phyloP scores from a whole-genome alignment of 2,329 filamentous ascomycete genomes.

The Cryphonectria carpinicola region DNA sequence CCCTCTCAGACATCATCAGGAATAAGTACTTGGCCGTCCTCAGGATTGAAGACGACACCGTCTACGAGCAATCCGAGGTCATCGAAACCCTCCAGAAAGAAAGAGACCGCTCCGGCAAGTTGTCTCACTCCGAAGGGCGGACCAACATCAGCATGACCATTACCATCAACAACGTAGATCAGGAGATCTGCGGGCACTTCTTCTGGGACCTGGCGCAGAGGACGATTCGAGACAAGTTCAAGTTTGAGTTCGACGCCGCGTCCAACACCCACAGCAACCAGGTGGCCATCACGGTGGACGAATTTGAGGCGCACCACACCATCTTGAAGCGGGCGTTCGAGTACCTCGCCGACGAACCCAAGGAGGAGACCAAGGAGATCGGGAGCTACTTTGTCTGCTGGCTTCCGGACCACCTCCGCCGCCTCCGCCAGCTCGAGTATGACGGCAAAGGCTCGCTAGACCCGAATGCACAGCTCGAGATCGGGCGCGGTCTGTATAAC shows the following conservation, averaged over 20 bases:
- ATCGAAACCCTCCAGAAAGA: constrained; percentile 30
- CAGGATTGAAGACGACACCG: constrained; percentile 30
- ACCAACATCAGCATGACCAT: constrained; percentile 36
- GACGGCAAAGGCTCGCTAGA: constrained; percentile 30
- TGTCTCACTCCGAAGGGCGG: constrained; percentile 24
- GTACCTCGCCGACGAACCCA: constrained; percentile 26
- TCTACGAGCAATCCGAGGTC: constrained; percentile 31
- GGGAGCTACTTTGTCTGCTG: constrained; percentile 31
- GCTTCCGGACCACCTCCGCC: constrained; percentile 32
- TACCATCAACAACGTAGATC: constrained; percentile 35
- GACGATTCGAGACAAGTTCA: constrained; percentile 34
- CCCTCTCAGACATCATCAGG: constrained; percentile 33
- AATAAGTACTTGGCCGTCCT: constrained; percentile 33
- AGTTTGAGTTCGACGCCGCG: constrained; percentile 33
- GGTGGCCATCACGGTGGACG: constrained; percentile 32
- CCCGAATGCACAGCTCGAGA: constrained; percentile 29
- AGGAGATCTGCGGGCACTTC: constrained; percentile 34
- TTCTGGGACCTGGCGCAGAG: constrained; percentile 36
- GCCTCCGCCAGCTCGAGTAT: constrained; percentile 29
- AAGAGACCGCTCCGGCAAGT: constrained; percentile 8
- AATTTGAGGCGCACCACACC: constrained; percentile 34
- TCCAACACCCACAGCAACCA: constrained; percentile 28
- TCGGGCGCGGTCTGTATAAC: constrained; percentile 32
- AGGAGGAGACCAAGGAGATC: constrained; percentile 28
- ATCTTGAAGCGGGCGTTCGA: constrained; percentile 33